phyloP scores from a whole-genome alignment of 768 basidiomycete species.

The Kwoniella heveanensis region DNA sequence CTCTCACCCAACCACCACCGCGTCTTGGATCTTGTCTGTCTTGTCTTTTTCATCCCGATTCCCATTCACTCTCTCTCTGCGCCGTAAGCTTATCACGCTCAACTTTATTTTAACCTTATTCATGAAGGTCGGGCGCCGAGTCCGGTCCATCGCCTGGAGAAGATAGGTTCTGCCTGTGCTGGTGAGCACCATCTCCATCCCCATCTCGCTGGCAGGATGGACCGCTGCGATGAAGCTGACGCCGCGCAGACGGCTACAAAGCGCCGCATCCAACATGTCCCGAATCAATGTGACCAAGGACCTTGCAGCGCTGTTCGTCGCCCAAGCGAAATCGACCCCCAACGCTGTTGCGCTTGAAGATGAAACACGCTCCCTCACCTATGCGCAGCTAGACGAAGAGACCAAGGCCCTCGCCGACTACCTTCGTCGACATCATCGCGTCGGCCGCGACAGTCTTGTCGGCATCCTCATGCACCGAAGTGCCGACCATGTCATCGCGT shows the following conservation, averaged over 20 bases:
- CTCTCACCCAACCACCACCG: not conserved
- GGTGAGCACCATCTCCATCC: not conserved
- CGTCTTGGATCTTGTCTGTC: too few species aligned
- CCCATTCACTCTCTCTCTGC: too few species aligned
- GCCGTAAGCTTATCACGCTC: too few species aligned
- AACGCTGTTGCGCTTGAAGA: slow-evolving; percentile 26
- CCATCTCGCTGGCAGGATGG: not conserved
- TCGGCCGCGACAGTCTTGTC: slow-evolving; percentile 24
- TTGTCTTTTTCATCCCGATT: not conserved
- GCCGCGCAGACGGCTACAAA: not conserved
- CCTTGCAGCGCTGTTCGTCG: slow-evolving; percentile 10
- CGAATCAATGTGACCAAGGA: slow-evolving; percentile 13
- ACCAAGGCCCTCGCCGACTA: slow-evolving; percentile 6
- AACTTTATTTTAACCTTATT: not conserved
- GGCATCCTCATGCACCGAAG: slow-evolving; percentile 25
- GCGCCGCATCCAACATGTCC: slow-evolving; percentile 6
- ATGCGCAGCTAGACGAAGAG: slow-evolving; percentile 20
- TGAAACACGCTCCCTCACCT: slow-evolving; percentile 19
- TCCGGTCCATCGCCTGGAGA: not conserved
- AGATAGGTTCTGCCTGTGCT: not conserved
- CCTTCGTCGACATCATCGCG: slow-evolving; percentile 11
- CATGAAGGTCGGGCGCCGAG: not conserved
- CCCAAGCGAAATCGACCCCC: slow-evolving; percentile 8
- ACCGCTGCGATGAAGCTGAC: not conserved
- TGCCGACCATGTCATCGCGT: slow-evolving; percentile 27